Base-by-base conservation (phyloP, 2,329 filamentous ascomycete species). In the Colletotrichum shisoi region DNA sequence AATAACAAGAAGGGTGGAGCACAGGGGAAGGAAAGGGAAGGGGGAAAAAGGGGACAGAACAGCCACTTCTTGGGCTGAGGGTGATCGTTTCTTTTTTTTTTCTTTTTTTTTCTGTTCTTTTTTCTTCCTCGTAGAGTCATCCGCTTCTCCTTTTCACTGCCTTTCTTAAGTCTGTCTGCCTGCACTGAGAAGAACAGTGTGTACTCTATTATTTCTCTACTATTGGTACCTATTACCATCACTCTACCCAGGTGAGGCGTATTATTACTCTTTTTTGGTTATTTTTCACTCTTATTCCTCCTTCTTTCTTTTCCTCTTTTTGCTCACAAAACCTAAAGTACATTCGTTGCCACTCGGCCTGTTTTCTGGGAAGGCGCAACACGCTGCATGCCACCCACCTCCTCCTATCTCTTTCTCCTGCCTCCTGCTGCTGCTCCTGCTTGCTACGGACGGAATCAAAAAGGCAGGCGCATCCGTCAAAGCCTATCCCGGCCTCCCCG, bases 11-110 rank as follows among this genome's bases (percentile, higher is more conserved):
- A 54, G 19, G 19, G 37, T 37, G 37, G 52, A 27, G 13, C 52
- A 27, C n/a, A 19, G 42, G n/a, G 42, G 7, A 44, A 9, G 9
- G 42, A 11, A 19, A 44, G 42, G 8, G n/a, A 11, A 31, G 49
- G 17, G 15, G 13, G 13, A 7, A 53, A 37, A 27, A 40, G n/a
- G 34, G 2, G 21, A 37, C 37, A 48, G 12, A 39, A 37, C 37
- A 48, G 12, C 13, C 37, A 3, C 34, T 39, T 19, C 52, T 40
- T 40, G 52, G 19, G 39, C 52, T 17, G 21, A 3, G n/a, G 24
- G 31, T 56, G 39, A 21, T 56, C 42, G 27, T 56, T 9, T 56
- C 42, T 56, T 56, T 5, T 56, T 56, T 5, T 31, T 3, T 4
- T 27, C 19, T 31, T 44, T 19, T 21, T 15, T 12, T n/a, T 15